These are phyloP conservation scores for Naegleria lovaniensis DNA, from an alignment of 208 protist species.

Conservation along the genomic window DNA sequence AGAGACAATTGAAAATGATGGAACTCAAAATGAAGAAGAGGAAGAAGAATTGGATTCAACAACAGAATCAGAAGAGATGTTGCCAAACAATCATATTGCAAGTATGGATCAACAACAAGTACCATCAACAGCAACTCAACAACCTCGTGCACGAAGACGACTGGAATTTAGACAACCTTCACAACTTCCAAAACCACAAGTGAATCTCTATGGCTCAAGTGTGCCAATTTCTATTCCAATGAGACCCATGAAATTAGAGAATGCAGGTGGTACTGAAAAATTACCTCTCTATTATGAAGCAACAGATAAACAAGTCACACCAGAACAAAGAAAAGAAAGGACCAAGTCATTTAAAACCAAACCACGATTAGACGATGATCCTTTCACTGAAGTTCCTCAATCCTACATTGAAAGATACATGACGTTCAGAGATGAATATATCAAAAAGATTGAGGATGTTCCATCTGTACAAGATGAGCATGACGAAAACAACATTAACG, in stretches of 20 bases:
- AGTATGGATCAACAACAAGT: not conserved
- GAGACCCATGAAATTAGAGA: not conserved
- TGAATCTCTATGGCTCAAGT: not conserved
- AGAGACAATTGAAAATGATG: not conserved
- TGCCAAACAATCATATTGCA: not conserved
- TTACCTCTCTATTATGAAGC: not conserved
- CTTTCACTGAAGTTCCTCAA: not conserved
- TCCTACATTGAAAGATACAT: slow-evolving; percentile 25
- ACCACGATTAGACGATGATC: not conserved
- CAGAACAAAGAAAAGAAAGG: not conserved
- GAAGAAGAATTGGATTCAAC: not conserved
- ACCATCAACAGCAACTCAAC: not conserved
- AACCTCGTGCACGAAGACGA: not conserved
- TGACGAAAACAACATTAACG: not conserved
- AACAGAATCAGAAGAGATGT: not conserved
- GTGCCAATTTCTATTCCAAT: not conserved
- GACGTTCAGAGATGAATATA: slow-evolving; percentile 15
- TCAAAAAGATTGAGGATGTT: not conserved
- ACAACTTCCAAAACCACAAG: not conserved
- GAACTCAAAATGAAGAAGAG: not conserved
- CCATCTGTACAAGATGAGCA: too few species aligned
- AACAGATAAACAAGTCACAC: not conserved
- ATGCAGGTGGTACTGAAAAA: not conserved
- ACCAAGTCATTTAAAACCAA: not conserved
- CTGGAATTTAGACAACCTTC: not conserved